Evolutionary conservation across 2,329 filamentous ascomycete species (phyloP).

Genomic region (Hypoxylon sp.): DNA sequence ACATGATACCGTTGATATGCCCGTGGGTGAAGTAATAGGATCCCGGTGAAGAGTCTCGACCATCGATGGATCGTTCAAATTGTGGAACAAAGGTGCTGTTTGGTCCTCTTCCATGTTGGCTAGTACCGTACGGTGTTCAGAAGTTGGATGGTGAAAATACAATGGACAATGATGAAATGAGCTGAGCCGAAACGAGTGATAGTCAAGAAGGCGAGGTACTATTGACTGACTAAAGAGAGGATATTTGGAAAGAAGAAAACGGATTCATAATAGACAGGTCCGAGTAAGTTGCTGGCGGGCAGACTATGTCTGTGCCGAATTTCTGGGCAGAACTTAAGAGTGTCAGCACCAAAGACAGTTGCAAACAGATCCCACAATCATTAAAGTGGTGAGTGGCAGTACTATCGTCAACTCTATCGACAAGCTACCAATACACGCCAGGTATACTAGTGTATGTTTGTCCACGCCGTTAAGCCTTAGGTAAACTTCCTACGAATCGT

Average conservation of each 20-base stretch:
- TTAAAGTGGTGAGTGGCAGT: not conserved
- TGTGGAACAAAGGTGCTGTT: not conserved
- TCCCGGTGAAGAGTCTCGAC: not conserved
- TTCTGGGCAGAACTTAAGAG: not conserved
- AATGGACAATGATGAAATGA: not conserved
- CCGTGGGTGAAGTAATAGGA: conserved; percentile 1
- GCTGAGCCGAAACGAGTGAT: not conserved
- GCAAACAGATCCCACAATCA: not conserved
- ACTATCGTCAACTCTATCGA: not conserved
- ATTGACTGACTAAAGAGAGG: not conserved
- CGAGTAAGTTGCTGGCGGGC: not conserved
- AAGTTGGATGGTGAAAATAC: not conserved
- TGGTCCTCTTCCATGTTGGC: not conserved
- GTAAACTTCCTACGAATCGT: not conserved
- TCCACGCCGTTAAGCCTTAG: not conserved
- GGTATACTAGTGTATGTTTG: not conserved
- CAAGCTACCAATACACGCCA: not conserved
- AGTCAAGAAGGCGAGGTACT: not conserved
- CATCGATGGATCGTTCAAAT: conserved; percentile 13
- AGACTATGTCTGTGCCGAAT: not conserved
- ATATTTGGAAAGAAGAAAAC: not conserved
- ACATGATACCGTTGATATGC: conserved; percentile 2
- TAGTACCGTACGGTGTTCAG: not conserved
- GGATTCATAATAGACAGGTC: not conserved
- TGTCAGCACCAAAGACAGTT: not conserved